A percentile compares a stretch with the other conserved stretches of the same genome.
These are phyloP conservation scores for Ophiostoma quercus DNA, from an alignment of 2,329 filamentous ascomycete genomes.

Conservation along the genomic window DNA sequence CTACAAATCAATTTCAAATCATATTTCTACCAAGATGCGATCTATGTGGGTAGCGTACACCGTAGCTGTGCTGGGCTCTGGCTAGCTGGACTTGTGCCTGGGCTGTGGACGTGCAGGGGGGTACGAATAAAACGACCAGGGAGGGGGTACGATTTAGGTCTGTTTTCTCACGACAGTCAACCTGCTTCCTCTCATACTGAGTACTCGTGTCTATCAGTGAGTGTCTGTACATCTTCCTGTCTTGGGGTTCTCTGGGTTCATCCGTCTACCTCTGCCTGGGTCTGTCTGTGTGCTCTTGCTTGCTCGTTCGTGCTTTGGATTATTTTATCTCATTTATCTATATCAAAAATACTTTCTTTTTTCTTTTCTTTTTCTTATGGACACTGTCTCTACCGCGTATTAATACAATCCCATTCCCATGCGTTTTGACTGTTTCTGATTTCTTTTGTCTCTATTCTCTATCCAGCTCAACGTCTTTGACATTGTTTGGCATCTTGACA, in stretches of 20 bases:
- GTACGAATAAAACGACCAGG: neutral
- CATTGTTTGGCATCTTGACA: neutral
- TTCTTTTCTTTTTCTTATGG: neutral
- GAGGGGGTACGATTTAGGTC: neutral
- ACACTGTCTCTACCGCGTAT: neutral
- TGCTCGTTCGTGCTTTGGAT: neutral
- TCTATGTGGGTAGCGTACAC: neutral
- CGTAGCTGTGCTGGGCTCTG: too few species aligned
- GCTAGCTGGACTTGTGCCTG: neutral
- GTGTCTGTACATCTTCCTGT: neutral
- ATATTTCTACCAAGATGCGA: neutral
- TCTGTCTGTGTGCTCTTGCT: neutral
- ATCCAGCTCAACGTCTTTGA: neutral
- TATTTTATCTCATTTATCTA: neutral
- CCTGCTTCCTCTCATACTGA: neutral
- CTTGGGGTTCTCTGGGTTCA: neutral
- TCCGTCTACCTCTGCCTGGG: neutral
- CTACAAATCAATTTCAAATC: neutral
- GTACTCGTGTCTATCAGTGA: neutral
- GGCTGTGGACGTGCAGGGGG: slow-evolving; percentile 3
- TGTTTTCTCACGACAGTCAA: neutral
- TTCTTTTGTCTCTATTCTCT: slow-evolving; percentile 1
- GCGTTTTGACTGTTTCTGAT: neutral
- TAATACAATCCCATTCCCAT: slow-evolving; percentile 2
- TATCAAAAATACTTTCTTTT: neutral